These are phyloP conservation scores for Triticum aestivum DNA, from an alignment of 176 grass and related monocot genomes.

Conservation along the genomic window IWGSC_CS_RefSeq_v2.1 NC_057801.1:123606908-123607407, in stretches of 20 bases:
- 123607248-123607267: neutral
- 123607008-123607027: neutral
- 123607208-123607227: neutral
- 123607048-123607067: neutral
- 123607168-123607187: neutral
- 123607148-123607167: neutral
- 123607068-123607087: neutral
- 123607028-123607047: neutral
- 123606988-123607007: neutral
- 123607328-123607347: neutral
- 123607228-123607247: neutral
- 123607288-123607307: neutral
- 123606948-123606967: neutral
- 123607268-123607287: neutral
- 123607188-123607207: neutral
- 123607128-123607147: neutral
- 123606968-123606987: conserved; percentile 20
- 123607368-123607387: conserved; percentile 13
- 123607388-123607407: neutral
- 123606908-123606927: neutral
- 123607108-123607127: conserved; percentile 4
- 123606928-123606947: neutral
- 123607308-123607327: neutral
- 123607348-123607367: neutral
- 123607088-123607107: neutral